These are phyloP conservation scores for Phytopythium sindhum DNA, from an alignment of 352 stramenopile genomes.

Conservation along the genomic window DNA sequence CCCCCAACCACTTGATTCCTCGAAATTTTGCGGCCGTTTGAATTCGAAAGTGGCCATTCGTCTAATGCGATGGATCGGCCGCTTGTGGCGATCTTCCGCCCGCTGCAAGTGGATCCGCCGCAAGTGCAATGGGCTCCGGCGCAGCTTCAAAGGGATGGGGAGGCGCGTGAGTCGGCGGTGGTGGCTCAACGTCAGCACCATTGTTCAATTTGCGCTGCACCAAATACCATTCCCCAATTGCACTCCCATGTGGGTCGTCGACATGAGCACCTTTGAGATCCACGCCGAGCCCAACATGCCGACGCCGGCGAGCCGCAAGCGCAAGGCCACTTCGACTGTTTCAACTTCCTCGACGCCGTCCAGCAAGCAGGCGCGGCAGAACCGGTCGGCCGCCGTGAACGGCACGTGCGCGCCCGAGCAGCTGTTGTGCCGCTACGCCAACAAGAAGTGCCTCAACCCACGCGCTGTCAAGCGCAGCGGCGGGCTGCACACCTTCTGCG, in stretches of 20 bases:
- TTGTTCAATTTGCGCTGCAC: slow-evolving; percentile 26
- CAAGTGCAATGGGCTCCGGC: background rate
- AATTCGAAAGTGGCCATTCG: background rate
- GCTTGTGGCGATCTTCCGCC: background rate
- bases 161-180: background rate
- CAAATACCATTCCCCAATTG: slow-evolving; percentile 1
- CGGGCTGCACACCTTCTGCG: slow-evolving; percentile 59
- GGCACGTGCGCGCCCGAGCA: slow-evolving; percentile 34
- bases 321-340: slow-evolving; percentile 4
- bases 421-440: slow-evolving; percentile 55
- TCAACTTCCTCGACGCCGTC: background rate
- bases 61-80: background rate
- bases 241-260: slow-evolving; percentile 21
- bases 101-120: background rate
- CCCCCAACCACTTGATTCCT: slow-evolving; percentile 14
- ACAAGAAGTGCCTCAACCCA: slow-evolving; percentile 53
- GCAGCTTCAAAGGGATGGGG: slow-evolving; percentile 7
- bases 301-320: slow-evolving; percentile 7
- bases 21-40: slow-evolving; percentile 8
- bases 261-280: slow-evolving; percentile 28
- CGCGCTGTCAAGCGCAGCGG: slow-evolving; percentile 55
- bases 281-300: slow-evolving; percentile 29
- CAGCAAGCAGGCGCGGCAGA: slow-evolving; percentile 10
- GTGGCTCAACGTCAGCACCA: slow-evolving; percentile 5
- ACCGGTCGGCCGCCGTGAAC: slow-evolving; percentile 16